Percentiles rank a stretch among this genome's conserved stretches.
Conservation (phyloP, 2,329 filamentous ascomycete genomes). For the Penicillium sp. region DNA sequence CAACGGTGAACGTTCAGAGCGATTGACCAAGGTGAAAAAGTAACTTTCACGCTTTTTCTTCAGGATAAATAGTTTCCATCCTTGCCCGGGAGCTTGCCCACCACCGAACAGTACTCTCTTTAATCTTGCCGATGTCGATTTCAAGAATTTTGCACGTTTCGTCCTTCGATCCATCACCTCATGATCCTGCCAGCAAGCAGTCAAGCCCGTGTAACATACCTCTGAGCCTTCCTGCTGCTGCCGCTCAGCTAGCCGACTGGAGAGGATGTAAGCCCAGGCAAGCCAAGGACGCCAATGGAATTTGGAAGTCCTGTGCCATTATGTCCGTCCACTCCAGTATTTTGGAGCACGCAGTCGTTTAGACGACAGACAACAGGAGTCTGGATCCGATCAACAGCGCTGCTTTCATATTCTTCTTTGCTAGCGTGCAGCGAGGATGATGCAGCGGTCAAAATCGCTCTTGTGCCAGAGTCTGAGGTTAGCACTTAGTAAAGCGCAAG, state of each 20-base stretch:
- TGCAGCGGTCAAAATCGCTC: not conserved
- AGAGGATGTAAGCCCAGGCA: not conserved
- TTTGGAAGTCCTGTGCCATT: not conserved
- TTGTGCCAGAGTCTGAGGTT: not conserved
- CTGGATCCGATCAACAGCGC: not conserved
- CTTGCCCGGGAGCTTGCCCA: not conserved
- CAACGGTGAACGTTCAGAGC: not conserved
- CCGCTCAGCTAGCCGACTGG: not conserved
- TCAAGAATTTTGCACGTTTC: not conserved
- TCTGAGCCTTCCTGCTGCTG: not conserved
- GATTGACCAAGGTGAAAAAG: not conserved
- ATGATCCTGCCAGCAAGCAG: not conserved
- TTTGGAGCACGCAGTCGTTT: not conserved
- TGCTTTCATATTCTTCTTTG: not conserved
- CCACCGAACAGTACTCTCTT: not conserved
- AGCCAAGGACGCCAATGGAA: not conserved
- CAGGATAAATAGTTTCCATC: not conserved
- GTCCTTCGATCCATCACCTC: not conserved
- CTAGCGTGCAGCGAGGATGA: not conserved
- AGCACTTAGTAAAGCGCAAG: not conserved
- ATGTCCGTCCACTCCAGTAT: not conserved
- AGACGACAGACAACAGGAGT: not conserved
- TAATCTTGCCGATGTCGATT: not conserved
- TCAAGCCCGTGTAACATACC: not conserved
- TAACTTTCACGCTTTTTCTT: not conserved